Evolutionary conservation across 129 eudicot genomes (phyloP), one percentile per base, ranked within the genome.

Genomic region (Dittrichia graveolens): DNA sequence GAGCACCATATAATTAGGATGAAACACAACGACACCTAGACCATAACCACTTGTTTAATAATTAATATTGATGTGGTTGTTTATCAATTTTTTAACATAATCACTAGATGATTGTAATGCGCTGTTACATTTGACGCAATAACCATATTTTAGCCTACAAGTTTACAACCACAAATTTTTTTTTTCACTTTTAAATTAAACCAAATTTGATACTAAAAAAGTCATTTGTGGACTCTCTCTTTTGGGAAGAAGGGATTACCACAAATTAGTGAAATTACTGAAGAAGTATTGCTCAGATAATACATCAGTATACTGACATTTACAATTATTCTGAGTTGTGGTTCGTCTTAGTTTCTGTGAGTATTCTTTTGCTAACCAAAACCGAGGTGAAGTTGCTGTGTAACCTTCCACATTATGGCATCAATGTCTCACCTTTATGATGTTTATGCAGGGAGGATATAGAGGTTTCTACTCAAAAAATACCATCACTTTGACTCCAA

Each of bases 381-480:
- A 34, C 66, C 7, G 31, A 64, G 37, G 39, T 65, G 15, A 24
- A 1, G 34, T 57, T 13, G 46, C 18, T 31, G 43, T 57, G 52
- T 35, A 12, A 57, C 54, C 46, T 72, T 62, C 56, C 61, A 35
- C 54, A 8, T 69, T 11, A 47, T 24, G 18, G 8, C 50, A 69
- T 50, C 31, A 61, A 44, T 12, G 24, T 58, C 55, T 18, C 16
- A 18, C 24, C 52, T 77, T 38, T 18, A 38, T 59, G 12, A 58
- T 14, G 9, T 7, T 43, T 78, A 39, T 75, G 82, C 78, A 93
- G 98, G 98, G 98, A 78, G 98, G 98, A 45, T 93, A 93, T 39
- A 83, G 86, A 79, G 97, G 97, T 55, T 92, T 92, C 66, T 89
- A 92, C 79, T 72, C 97, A 13, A 81, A 80, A 68, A 93, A 93